These are phyloP conservation scores for Penicillium parvum DNA, from an alignment of 495 filamentous ascomycete species.

Conservation along the genomic window DNA sequence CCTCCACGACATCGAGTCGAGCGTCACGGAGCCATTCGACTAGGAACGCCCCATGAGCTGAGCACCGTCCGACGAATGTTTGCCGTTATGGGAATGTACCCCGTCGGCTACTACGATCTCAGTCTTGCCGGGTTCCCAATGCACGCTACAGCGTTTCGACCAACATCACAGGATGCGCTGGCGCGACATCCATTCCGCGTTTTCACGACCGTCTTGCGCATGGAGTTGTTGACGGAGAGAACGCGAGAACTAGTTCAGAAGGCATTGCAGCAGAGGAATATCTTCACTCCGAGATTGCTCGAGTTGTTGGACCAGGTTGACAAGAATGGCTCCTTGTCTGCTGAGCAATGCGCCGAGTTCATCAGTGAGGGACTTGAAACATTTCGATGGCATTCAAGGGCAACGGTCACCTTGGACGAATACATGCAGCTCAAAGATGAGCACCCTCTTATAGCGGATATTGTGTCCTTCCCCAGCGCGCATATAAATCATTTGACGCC, in stretches of 20 bases:
- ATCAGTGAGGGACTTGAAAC: conserved; percentile 33
- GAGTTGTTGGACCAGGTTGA: conserved; percentile 23
- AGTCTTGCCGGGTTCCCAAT: conserved; percentile 37
- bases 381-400: conserved; percentile 38
- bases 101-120: conserved; percentile 44
- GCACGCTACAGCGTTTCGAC: conserved; percentile 42
- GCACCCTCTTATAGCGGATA: conserved; percentile 40
- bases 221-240: conserved; percentile 31
- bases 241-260: conserved; percentile 21
- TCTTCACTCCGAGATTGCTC: conserved; percentile 33
- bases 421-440: conserved; percentile 34
- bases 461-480: conserved; percentile 36
- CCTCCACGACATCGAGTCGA: conserved; percentile 33
- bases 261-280: conserved; percentile 27
- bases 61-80: conserved; percentile 37
- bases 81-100: conserved; percentile 38
- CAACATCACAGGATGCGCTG: conserved; percentile 23
- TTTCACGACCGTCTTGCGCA: conserved; percentile 39
- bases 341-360: conserved; percentile 23
- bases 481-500: conserved; percentile 48
- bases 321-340: conserved; percentile 13
- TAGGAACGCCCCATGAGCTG: conserved; percentile 38
- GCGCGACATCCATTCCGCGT: conserved; percentile 37
- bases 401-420: conserved; percentile 33
- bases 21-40: conserved; percentile 41